Evolutionary conservation across 495 filamentous ascomycete species (phyloP).

Genomic region (Xylaria sp.): DNA sequence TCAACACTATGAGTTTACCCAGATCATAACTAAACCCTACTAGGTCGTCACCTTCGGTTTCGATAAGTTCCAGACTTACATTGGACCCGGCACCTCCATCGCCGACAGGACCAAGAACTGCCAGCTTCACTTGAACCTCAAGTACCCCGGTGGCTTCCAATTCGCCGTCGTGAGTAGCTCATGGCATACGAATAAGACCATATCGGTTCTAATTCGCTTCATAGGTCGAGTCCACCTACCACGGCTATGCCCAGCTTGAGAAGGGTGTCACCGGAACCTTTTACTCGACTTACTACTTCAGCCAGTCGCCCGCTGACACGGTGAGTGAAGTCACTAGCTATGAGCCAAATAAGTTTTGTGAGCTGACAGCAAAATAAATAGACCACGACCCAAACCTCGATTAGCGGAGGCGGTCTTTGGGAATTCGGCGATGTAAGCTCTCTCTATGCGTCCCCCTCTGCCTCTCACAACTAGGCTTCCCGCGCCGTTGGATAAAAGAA

Average conservation of each 20-base stretch:
- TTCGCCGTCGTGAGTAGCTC: conserved; percentile 50
- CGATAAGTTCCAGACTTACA: conserved; percentile 64
- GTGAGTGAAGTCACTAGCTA: conserved; percentile 27
- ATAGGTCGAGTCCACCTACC: conserved; percentile 58
- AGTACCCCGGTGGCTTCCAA: conserved; percentile 66
- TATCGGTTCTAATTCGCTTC: neutral
- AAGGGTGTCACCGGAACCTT: conserved; percentile 61
- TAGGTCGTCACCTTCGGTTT: conserved; percentile 65
- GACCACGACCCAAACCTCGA: conserved; percentile 59
- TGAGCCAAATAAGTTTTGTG: neutral
- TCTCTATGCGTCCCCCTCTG: neutral
- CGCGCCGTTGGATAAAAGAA: neutral
- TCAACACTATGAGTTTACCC: conserved; percentile 26
- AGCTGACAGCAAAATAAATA: conserved; percentile 33
- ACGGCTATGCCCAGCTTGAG: conserved; percentile 63
- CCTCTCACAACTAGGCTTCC: neutral
- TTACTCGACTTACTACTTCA: conserved; percentile 66
- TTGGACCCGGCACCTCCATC: conserved; percentile 51
- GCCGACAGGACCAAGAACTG: conserved; percentile 63
- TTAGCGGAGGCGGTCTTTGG: conserved; percentile 56
- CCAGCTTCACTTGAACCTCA: conserved; percentile 64
- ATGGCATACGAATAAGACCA: neutral
- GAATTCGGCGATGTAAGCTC: conserved; percentile 39
- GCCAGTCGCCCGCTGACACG: conserved; percentile 53
- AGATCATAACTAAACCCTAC: conserved; percentile 21